Evolutionary conservation across 768 basidiomycete species (phyloP).

Genomic region (Goffeauzyma gilvescens): DNA sequence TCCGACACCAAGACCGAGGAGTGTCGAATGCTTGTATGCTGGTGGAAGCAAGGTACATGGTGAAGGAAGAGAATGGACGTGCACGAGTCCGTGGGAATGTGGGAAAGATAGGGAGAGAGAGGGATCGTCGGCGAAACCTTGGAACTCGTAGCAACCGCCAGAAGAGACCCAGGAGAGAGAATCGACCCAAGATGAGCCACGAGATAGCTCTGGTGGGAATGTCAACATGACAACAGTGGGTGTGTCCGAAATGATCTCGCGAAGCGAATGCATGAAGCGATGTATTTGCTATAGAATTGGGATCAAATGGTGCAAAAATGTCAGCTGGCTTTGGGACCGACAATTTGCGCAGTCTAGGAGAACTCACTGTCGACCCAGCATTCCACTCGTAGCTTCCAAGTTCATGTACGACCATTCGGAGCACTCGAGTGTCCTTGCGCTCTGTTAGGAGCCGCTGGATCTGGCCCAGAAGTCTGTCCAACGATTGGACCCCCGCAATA

Average conservation of each 20-base stretch:
- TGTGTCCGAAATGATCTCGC: conserved; percentile 33
- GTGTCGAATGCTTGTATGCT: conserved; percentile 60
- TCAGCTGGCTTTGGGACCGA: no score
- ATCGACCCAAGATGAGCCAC: no score
- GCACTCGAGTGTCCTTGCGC: conserved; percentile 7
- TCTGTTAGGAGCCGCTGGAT: no score
- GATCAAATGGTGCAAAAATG: no score
- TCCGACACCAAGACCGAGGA: conserved; percentile 52
- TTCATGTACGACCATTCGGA: conserved; percentile 29
- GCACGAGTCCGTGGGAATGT: conserved; percentile 66
- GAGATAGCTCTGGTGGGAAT: conserved; percentile 46
- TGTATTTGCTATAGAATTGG: conserved; percentile 38
- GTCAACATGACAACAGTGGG: conserved; percentile 47
- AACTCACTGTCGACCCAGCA: conserved; percentile 12
- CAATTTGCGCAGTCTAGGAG: no score
- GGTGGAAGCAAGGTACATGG: conserved; percentile 55
- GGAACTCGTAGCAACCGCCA: background rate
- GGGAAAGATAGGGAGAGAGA: conserved; percentile 55
- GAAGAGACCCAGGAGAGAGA: conserved; percentile 10
- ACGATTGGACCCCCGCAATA: no score
- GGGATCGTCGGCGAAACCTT: conserved; percentile 48
- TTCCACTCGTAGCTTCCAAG: conserved; percentile 30
- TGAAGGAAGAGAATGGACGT: conserved; percentile 56
- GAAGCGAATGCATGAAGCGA: conserved; percentile 52
- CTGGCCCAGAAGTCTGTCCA: no score